Evolutionary conservation across 179 eudicot species (phyloP), one percentile per base, ranked within the genome.

Genomic region (Spinacia oleracea): DNA sequence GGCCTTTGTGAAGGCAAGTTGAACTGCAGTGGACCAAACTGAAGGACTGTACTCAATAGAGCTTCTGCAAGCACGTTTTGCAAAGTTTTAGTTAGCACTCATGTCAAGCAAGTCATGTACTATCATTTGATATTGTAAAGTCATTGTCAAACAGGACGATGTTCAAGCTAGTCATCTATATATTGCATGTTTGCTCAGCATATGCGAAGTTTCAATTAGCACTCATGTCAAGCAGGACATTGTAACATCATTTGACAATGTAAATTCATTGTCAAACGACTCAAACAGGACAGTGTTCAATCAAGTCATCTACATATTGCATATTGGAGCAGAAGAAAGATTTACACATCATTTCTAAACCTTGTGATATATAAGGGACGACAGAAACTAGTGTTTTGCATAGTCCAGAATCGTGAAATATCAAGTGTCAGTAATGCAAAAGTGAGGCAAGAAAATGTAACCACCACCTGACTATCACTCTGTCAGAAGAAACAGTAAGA

Each of bases 11-110:
- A 40, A 11, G 60, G 21, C 14, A 27, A 71, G 73, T 50, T 73
- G 38, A 63, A 67, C 15, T 53, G 77, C 38, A 40, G 66, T 0
- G 55, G 31, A 63, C 51, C 48, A 45, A 60, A 62, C 32, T 76
- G 56, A 18, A 38, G 32, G 62, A 81, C 11, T 73, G 72, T 79
- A 27, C 11, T 56, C 48, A 68, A 58, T 63, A 75, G 29, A 48
- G 25, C 53, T 68, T 75, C 83, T 75, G 83, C 73, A 34, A 31
- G 66, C 27, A 67, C 48, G 4, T n/a, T 35, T 1, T 35, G 4
- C 38, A 4, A 35, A 35, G 38, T 35, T 35, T 35, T 35, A 35
- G 4, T 35, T 35, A 35, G 38, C 38, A 35, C 38, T 35, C 38
- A 35, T 35, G 25, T 16, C 11, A 65, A 32, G 25, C 70, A 35